Conservation (phyloP, 768 basidiomycete species). For the Pholiota microspora region DNA sequence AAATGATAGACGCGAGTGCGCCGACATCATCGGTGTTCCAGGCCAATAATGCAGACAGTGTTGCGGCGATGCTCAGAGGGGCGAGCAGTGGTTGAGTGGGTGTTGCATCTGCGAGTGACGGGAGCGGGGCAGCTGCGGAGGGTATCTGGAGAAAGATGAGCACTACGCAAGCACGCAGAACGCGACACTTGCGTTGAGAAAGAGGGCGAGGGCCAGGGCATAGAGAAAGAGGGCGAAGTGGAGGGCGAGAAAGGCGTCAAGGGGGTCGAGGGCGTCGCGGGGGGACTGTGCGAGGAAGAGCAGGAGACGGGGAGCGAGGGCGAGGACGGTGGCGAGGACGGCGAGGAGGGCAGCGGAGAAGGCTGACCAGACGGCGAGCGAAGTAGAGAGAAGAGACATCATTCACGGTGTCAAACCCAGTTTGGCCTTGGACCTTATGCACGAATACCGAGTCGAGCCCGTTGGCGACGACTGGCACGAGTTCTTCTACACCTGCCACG, state of each 20-base stretch:
- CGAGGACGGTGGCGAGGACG: constrained; percentile 18
- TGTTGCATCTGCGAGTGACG: constrained; percentile 21
- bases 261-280: constrained; percentile 46
- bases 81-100: constrained; percentile 59
- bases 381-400: constrained; percentile 19
- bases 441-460: constrained; percentile 19
- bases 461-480: constrained; percentile 43
- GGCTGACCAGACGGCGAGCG: constrained; percentile 32
- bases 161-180: not conserved
- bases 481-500: constrained; percentile 54
- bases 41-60: constrained; percentile 57
- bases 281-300: constrained; percentile 61
- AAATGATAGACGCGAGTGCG: constrained; percentile 50
- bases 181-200: constrained; percentile 48
- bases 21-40: constrained; percentile 64
- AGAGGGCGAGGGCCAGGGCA: constrained; percentile 50
- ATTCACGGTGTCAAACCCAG: constrained; percentile 23
- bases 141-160: constrained; percentile 13
- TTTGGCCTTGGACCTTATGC: constrained; percentile 25
- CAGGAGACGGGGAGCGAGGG: constrained; percentile 60
- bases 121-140: constrained; percentile 31
- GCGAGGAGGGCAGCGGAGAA: constrained; percentile 25
- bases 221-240: constrained; percentile 64
- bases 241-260: constrained; percentile 69
- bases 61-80: constrained; percentile 54